phyloP scores from a whole-genome alignment of 176 grass and related monocot genomes.

The Tillandsia leiboldiana region DNA sequence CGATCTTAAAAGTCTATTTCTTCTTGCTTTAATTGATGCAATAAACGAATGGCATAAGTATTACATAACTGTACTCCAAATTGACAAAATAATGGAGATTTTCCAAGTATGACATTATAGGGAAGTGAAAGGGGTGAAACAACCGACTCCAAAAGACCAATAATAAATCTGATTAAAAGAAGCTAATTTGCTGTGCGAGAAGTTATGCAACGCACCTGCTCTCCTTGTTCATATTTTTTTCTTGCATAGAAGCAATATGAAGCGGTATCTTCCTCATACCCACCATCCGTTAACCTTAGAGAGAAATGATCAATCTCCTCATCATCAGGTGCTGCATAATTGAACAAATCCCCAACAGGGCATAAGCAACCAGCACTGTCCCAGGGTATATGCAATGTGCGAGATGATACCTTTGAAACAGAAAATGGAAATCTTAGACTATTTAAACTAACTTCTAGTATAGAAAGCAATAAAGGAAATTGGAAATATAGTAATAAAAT shows the following conservation, averaged over 20 bases:
- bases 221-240: constrained; percentile 62
- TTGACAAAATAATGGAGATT: neutral
- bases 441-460: neutral
- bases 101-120: constrained; percentile 1
- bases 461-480: neutral
- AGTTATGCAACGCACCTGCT: constrained; percentile 36
- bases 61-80: neutral
- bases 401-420: constrained; percentile 59
- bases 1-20: too few relatives aligned
- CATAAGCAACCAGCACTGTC: constrained; percentile 89
- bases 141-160: neutral
- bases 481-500: too few relatives aligned
- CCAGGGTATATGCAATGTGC: constrained; percentile 90
- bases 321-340: constrained; percentile 67
- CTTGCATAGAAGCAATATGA: constrained; percentile 80
- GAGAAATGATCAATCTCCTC: constrained; percentile 21
- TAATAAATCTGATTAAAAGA: neutral
- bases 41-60: too few relatives aligned
- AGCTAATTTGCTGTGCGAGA: neutral
- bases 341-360: constrained; percentile 89
- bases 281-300: constrained; percentile 73
- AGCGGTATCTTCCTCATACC: constrained; percentile 47
- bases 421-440: constrained; percentile 14
- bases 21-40: too few relatives aligned
- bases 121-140: neutral